phyloP scores from a whole-genome alignment of 2,329 filamentous ascomycete species.

The Knoxdaviesia proteae region DNA sequence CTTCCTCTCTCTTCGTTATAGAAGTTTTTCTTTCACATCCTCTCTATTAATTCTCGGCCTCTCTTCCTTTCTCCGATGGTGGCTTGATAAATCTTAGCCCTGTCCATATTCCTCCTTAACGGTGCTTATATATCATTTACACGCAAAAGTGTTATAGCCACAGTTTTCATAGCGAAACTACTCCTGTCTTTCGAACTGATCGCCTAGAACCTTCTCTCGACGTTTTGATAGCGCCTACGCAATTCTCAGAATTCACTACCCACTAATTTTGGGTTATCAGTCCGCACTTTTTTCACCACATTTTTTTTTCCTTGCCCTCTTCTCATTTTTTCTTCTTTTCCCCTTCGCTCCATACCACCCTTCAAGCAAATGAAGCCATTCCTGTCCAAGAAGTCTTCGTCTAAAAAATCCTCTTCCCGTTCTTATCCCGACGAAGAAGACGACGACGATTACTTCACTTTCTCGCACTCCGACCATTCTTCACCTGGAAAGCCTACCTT shows the following conservation, averaged over 20 bases:
- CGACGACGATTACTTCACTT: background rate
- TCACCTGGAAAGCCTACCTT: constrained; percentile 2
- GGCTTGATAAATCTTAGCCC: constrained; percentile 10
- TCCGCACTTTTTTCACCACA: constrained; percentile 2
- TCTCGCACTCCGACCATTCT: background rate
- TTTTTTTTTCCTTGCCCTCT: constrained; percentile 5
- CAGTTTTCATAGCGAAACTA: too few relatives aligned
- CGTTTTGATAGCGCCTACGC: too few relatives aligned
- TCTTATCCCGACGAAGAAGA: constrained; percentile 1
- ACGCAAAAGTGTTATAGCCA: too few relatives aligned
- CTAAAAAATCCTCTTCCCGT: constrained; percentile 2
- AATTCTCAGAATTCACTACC: too few relatives aligned
- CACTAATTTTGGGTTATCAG: too few relatives aligned
- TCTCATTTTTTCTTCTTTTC: constrained; percentile 1
- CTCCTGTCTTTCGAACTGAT: too few relatives aligned
- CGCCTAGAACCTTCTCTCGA: too few relatives aligned
- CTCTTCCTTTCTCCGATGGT: background rate
- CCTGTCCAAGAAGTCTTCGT: background rate
- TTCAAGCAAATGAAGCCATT: background rate
- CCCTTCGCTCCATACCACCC: constrained; percentile 4
- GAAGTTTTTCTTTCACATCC: constrained; percentile 5
- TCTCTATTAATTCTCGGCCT: background rate
- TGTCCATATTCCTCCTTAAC: background rate
- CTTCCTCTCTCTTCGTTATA: background rate
- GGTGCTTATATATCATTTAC: background rate